Evolutionary conservation across 768 basidiomycete species (phyloP), one percentile per base, ranked within the genome.

Genomic region (Boletus rubescentipes): DNA sequence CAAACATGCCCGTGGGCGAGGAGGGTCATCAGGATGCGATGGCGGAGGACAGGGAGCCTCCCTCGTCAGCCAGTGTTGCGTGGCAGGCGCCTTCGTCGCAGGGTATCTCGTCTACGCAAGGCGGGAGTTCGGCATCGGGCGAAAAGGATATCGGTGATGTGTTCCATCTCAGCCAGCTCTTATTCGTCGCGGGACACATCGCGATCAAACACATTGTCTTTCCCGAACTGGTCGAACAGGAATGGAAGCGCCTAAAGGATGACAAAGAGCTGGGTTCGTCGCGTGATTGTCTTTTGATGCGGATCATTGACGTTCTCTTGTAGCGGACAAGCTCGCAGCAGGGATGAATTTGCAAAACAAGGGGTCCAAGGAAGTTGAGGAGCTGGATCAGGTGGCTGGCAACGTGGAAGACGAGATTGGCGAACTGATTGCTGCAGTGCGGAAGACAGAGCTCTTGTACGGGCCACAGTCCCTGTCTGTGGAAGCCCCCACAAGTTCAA

Each of bases 371-470:
- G 81, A 84, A 12, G 55, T 78, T 53, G 94, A 97, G 65, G 97
- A 99, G 67, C 84, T 98, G 0, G 97, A 99, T 60, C 94, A 96
- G 62, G 96, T 98, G 9, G 93, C 90, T 9, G 97, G 97, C 8
- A 96, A 95, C 64, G 93, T 93, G 5, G 97, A 99, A 69, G 96
- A 99, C 66, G 97, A 99, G 63, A 96, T 98, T 60, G 97, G 94
- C 14, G 97, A 99, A 53, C 81, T 87, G 9, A 89, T 99, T 35
- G 85, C 88, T 2, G 81, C 75, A 2, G 82, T 97, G 50, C 78
- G 93, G 30, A 96, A 99, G 74, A 79, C 78, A 4, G 95, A 98
- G 70, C 75, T 98, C 45, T 74, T 98, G 14, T 93, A 91, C 60
- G 92, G 94, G 2, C 75, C 84, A 1, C 75, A 87, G 4, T 93